Conservation (phyloP, 2,329 filamentous ascomycete species). For the Dothideomycetes sp. region DNA sequence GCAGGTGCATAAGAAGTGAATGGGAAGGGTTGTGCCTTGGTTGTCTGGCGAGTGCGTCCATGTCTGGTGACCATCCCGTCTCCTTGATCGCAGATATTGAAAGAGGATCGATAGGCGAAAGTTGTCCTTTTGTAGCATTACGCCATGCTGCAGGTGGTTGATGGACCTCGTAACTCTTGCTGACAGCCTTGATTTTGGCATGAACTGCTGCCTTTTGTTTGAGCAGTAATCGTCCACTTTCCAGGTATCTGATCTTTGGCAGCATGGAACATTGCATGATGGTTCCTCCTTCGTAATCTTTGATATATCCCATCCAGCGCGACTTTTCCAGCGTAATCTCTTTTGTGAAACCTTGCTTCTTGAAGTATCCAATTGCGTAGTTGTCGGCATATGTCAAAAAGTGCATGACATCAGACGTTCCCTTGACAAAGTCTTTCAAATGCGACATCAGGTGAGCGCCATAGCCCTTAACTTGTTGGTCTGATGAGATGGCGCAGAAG, state of each 20-base stretch:
- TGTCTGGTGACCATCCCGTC: conserved; percentile 91
- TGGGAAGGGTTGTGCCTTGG: conserved; percentile 94
- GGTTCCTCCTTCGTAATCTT: conserved; percentile 96
- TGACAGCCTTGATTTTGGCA: conserved; percentile 88
- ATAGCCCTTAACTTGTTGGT: conserved; percentile 98
- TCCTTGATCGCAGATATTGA: conserved; percentile 77
- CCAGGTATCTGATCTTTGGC: conserved; percentile 85
- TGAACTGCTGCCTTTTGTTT: conserved; percentile 96
- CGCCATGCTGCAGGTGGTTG: conserved; percentile 78
- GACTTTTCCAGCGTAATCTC: conserved; percentile 86
- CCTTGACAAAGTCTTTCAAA: conserved; percentile 95
- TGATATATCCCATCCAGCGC: conserved; percentile 99
- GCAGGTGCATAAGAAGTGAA: conserved; percentile 80
- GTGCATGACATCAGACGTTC: conserved; percentile 93
- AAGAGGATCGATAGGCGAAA: conserved; percentile 63
- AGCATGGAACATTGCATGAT: conserved; percentile 99
- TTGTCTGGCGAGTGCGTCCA: conserved; percentile 92
- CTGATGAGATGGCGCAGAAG: conserved; percentile 93
- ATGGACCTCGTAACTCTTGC: conserved; percentile 79
- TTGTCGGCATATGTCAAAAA: conserved; percentile 98
- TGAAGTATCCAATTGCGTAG: conserved; percentile 97
- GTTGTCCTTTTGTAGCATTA: conserved; percentile 39
- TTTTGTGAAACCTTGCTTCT: conserved; percentile 98
- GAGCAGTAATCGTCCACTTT: conserved; percentile 82
- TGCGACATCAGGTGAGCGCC: conserved; percentile 97